A percentile compares a stretch with the other conserved stretches of the same genome.
Conservation (phyloP, 2,329 filamentous ascomycete genomes). For the Claviceps sp. region DNA sequence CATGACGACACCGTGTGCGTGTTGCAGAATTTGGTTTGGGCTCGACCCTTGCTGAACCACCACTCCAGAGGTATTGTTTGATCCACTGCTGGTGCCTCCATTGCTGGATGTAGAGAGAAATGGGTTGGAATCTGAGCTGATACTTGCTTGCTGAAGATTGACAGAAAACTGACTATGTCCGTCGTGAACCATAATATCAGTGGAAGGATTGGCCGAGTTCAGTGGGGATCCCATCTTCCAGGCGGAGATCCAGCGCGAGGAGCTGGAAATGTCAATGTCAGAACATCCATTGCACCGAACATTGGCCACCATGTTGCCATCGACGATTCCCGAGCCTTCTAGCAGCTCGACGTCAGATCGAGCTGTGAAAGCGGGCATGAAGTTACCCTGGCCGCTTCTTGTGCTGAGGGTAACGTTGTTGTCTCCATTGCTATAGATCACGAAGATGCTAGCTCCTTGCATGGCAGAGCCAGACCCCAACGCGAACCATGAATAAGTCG, state of each 20-base stretch:
- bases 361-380: conserved; percentile 31
- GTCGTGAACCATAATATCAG: conserved; percentile 34
- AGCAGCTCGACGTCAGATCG: conserved; percentile 38
- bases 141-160: conserved; percentile 33
- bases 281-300: conserved; percentile 41
- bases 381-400: conserved; percentile 33
- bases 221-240: conserved; percentile 35
- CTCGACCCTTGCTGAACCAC: neutral
- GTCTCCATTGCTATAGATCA: conserved; percentile 44
- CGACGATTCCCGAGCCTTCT: conserved; percentile 41
- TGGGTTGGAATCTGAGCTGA: conserved; percentile 38
- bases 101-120: conserved; percentile 21
- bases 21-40: conserved; percentile 16
- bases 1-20: conserved; percentile 48
- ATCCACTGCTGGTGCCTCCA: neutral
- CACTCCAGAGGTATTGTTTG: neutral
- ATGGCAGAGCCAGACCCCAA: conserved; percentile 44
- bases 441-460: conserved; percentile 45
- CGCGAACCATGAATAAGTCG: conserved; percentile 41
- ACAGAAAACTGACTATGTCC: conserved; percentile 29
- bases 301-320: conserved; percentile 45
- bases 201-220: conserved; percentile 25
- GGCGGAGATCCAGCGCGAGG: conserved; percentile 38
- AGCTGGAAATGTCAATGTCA: conserved; percentile 27
- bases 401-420: conserved; percentile 51